Conservation (phyloP, 148 eudicot genomes). For the Silene latifolia region DNA sequence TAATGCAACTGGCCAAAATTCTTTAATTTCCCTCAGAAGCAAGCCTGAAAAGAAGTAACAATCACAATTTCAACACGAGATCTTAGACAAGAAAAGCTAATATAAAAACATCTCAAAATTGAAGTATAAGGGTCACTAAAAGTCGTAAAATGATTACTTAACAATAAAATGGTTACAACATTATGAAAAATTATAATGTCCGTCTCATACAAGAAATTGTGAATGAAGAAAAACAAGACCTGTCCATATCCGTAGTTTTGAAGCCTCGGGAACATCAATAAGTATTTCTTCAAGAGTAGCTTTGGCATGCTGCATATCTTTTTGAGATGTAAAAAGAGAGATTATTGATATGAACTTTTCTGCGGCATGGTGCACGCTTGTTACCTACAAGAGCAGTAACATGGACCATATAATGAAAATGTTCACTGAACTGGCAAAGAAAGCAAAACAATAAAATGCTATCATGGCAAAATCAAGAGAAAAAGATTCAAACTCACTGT, state of each 20-base stretch:
- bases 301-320: constrained; percentile 46
- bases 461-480: background rate
- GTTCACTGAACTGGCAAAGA: background rate
- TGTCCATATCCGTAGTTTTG: constrained; percentile 51
- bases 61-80: background rate
- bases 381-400: constrained; percentile 46
- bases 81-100: background rate
- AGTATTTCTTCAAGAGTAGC: constrained; percentile 40
- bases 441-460: background rate
- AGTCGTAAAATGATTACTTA: background rate
- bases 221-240: constrained; percentile 33
- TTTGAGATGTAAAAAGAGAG: constrained; percentile 46
- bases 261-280: constrained; percentile 55
- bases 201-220: background rate
- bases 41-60: constrained; percentile 42
- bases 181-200: too few species aligned
- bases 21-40: constrained; percentile 83
- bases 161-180: background rate
- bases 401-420: background rate
- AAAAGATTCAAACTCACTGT: constrained; percentile 41
- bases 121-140: background rate
- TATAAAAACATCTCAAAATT: background rate
- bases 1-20: constrained; percentile 76
- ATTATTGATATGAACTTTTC: constrained; percentile 58
- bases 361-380: constrained; percentile 56